Evolutionary conservation across 805 yeast species (phyloP).

Genomic region (Ogataea methanolica): DNA sequence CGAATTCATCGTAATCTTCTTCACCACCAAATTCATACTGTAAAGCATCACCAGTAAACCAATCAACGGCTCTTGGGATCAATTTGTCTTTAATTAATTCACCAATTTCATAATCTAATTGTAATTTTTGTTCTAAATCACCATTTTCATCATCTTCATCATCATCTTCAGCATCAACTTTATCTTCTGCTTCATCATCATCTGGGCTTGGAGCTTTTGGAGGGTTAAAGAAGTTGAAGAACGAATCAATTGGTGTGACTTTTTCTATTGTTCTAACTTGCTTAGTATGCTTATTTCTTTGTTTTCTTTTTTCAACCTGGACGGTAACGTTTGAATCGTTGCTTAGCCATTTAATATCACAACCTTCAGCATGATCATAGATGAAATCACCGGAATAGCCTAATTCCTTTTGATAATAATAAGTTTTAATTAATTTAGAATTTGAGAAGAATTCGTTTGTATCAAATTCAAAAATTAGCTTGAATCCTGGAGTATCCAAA

Average conservation of each 20-base stretch:
- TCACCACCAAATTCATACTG: slow-evolving; percentile 58
- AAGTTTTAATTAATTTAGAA: slow-evolving; percentile 70
- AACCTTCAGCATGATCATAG: slow-evolving; percentile 95
- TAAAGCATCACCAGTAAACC: slow-evolving; percentile 97
- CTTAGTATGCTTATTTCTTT: slow-evolving; percentile 93
- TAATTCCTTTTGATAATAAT: slow-evolving; percentile 88
- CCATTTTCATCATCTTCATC: slow-evolving; percentile 57
- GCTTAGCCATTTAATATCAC: slow-evolving; percentile 76
- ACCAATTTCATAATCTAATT: slow-evolving; percentile 90
- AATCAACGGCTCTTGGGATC: slow-evolving; percentile 94
- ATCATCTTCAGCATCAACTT: slow-evolving; percentile 39
- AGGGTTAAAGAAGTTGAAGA: slow-evolving; percentile 93
- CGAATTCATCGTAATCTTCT: slow-evolving; percentile 56
- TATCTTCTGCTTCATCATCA: slow-evolving; percentile 48
- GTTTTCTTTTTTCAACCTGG: slow-evolving; percentile 88
- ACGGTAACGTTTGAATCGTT: slow-evolving; percentile 82
- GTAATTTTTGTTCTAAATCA: slow-evolving; percentile 79
- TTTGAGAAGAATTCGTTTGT: slow-evolving; percentile 76
- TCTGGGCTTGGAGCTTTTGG: slow-evolving; percentile 62
- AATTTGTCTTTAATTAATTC: slow-evolving; percentile 94
- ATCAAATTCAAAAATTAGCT: slow-evolving; percentile 75
- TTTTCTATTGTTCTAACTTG: slow-evolving; percentile 95
- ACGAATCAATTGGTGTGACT: slow-evolving; percentile 89
- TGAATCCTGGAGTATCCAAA: slow-evolving; percentile 82
- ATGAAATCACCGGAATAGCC: slow-evolving; percentile 96